Percentiles rank a stretch among this genome's conserved stretches.
phyloP scores from a whole-genome alignment of 1,284 basidiomycete species.

The Malassezia nana region DNA sequence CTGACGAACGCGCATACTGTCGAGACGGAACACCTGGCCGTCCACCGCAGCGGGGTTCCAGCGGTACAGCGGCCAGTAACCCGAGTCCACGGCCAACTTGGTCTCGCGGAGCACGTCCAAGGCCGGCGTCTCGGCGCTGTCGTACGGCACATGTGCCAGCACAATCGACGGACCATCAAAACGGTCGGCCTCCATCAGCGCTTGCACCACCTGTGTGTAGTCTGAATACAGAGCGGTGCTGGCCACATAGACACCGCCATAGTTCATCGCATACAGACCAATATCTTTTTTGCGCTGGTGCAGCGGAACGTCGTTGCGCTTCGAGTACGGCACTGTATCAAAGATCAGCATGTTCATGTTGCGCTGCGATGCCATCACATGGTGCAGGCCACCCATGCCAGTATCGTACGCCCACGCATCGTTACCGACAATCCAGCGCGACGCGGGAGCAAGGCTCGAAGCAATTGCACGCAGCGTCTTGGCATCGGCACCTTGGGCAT shows the following conservation, averaged over 20 bases:
- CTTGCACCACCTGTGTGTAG: slow-evolving; percentile 86
- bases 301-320: slow-evolving; percentile 51
- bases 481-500: slow-evolving; percentile 51
- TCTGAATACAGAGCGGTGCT: slow-evolving; percentile 91
- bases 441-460: slow-evolving; percentile 27
- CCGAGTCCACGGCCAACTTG: slow-evolving; percentile 87
- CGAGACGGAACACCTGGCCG: slow-evolving; percentile 73
- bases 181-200: slow-evolving; percentile 79
- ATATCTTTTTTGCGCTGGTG: slow-evolving; percentile 48
- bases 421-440: slow-evolving; percentile 87
- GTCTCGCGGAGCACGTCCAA: slow-evolving; percentile 89
- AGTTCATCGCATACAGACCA: slow-evolving; percentile 81
- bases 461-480: slow-evolving; percentile 31
- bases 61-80: slow-evolving; percentile 96
- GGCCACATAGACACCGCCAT: slow-evolving; percentile 90
- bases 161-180: slow-evolving; percentile 85
- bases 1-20: slow-evolving; percentile 86
- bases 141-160: slow-evolving; percentile 87
- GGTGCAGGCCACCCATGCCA: slow-evolving; percentile 89
- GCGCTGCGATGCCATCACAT: slow-evolving; percentile 76
- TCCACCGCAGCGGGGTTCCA: slow-evolving; percentile 80
- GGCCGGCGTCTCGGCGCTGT: slow-evolving; percentile 54
- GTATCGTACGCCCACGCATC: slow-evolving; percentile 97
- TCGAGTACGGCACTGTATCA: slow-evolving; percentile 78
- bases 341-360: slow-evolving; percentile 91